Percentiles rank a stretch among this genome's conserved stretches.
phyloP scores from a whole-genome alignment of 805 yeast genomes.

The Candida sphagnicola region DNA sequence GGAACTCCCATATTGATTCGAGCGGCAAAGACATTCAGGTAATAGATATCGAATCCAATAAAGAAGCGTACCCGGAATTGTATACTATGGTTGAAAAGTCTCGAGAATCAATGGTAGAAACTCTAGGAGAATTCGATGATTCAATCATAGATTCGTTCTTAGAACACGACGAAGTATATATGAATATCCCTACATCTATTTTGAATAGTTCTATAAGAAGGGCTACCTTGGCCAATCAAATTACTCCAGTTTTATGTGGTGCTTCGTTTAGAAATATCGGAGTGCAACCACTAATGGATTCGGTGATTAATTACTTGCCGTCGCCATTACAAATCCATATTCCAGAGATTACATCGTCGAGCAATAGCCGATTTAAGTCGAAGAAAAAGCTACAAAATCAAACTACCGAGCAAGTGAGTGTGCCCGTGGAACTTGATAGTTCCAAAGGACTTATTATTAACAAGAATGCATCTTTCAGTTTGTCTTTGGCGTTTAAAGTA shows the following conservation, averaged over 20 bases:
- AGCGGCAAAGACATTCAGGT: constrained; percentile 54
- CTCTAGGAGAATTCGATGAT: constrained; percentile 81
- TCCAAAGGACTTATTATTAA: constrained; percentile 49
- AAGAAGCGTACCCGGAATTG: constrained; percentile 22
- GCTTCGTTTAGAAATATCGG: constrained; percentile 91
- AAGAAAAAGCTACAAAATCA: constrained; percentile 13
- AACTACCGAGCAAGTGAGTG: constrained; percentile 9
- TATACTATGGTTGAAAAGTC: constrained; percentile 50
- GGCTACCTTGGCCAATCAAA: constrained; percentile 53
- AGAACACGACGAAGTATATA: constrained; percentile 65
- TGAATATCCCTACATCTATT: constrained; percentile 52
- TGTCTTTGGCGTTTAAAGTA: constrained; percentile 90
- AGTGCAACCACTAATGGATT: constrained; percentile 90
- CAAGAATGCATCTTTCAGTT: constrained; percentile 55
- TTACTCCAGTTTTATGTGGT: constrained; percentile 87
- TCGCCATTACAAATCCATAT: constrained; percentile 63
- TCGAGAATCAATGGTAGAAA: constrained; percentile 77
- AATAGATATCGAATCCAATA: constrained; percentile 32
- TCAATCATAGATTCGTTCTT: constrained; percentile 70
- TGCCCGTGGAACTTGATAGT: constrained; percentile 36
- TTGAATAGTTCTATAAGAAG: constrained; percentile 59
- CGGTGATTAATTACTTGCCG: constrained; percentile 73
- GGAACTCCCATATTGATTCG: constrained; percentile 38
- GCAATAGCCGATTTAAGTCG: constrained; percentile 13
- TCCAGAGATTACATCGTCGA: constrained; percentile 48